Evolutionary conservation across 352 stramenopile genomes (phyloP).

Genomic region (Phytopythium sindhum): DNA sequence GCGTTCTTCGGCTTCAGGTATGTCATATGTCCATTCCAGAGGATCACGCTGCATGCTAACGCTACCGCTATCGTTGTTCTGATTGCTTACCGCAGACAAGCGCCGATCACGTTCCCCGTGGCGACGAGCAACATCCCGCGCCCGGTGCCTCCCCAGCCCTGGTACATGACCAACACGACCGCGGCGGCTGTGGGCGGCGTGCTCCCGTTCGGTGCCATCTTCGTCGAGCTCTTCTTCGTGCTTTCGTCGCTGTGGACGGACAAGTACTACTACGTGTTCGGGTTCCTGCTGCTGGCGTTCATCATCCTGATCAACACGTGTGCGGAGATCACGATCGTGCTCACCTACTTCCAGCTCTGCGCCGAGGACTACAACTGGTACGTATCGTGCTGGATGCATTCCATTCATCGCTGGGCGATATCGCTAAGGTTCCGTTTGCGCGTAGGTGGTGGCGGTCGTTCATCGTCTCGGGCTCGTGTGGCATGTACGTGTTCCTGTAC

Average conservation of each 20-base stretch:
- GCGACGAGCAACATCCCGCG: conserved; percentile 98
- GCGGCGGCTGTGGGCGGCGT: conserved; percentile 95
- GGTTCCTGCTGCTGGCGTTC: conserved; percentile 98
- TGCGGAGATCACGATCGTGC: conserved; percentile 99
- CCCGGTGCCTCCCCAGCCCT: conserved; percentile 97
- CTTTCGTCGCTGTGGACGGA: conserved; percentile 97
- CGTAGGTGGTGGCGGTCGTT: conserved; percentile 98
- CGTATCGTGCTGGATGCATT: conserved; percentile 13
- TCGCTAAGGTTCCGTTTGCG: not conserved
- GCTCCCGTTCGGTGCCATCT: conserved; percentile 98
- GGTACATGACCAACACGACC: conserved; percentile 96
- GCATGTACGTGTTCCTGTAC: conserved; percentile 98
- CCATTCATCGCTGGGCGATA: not conserved
- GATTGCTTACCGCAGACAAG: conserved; percentile 36
- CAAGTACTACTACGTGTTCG: conserved; percentile 99
- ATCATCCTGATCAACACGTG: conserved; percentile 98
- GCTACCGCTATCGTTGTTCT: not conserved
- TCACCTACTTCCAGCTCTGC: conserved; percentile 99
- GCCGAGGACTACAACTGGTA: conserved; percentile 99
- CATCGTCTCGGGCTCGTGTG: conserved; percentile 94
- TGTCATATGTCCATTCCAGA: conserved; percentile 14
- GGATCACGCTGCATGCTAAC: not conserved
- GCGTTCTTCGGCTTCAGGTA: conserved; percentile 98
- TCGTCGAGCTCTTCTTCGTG: conserved; percentile 99
- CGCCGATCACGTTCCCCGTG: conserved; percentile 94